Evolutionary conservation across 73 alveolate species (phyloP), one percentile per base, ranked within the genome.

Genomic region (Paramecium pentaurelia): DNA sequence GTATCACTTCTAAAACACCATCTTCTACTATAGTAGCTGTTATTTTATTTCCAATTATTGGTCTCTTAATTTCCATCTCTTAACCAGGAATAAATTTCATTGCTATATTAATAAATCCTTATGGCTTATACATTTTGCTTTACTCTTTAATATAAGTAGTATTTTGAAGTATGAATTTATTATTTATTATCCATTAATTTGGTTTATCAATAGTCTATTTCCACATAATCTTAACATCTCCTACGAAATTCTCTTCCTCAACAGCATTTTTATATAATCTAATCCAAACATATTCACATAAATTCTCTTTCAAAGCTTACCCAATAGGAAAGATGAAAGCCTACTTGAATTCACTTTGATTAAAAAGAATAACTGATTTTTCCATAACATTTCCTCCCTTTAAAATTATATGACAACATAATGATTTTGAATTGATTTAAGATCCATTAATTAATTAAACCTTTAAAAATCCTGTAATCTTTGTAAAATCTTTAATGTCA

Each of bases 201-300:
- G 93, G 89, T 18, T 87, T 54, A 18, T 87, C 70, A 44, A 87
- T 25, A 8, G 71, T 64, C 11, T 18, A 2, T 25, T 87, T 87
- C 93, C 93, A 87, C 64, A 87, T 27, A 20, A 87, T 44, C 25
- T 87, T 87, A 0, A 87, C 93, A 64, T 87, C 93, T 37, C 93
- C 93, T 4, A 87, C 58, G 44, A 87, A 87, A 64, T 87, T 87
- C 34, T 64, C 14, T 70, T 87, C 93, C 6, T 38, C 88, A 68
- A 87, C 73, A 7, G 38, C 77, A 36, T 87, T 37, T n/a, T 51
- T 12, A 42, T 87, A 87, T 12, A 87, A 58, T 42, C 73, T 12
- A 64, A 87, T 32, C 44, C 71, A 49, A 30, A 87, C 30, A 18
- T 60, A 71, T 54, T 87, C 93, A 38, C 68, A 64, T 2, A 87